phyloP scores from a whole-genome alignment of 2,329 filamentous ascomycete genomes.

The Aspergillus quadricinctus region DNA sequence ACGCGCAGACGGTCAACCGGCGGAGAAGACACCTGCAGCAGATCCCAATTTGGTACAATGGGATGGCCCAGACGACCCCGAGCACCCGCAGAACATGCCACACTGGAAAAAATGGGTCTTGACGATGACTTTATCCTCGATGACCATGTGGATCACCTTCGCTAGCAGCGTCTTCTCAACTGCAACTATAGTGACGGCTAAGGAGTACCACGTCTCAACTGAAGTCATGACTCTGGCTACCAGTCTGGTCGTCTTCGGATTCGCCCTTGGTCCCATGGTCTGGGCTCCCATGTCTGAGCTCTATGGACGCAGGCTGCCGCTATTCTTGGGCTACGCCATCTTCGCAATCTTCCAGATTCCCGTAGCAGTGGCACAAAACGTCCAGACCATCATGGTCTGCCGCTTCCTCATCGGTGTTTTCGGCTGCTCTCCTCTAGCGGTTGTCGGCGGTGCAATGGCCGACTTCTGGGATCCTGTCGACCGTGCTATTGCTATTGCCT shows the following conservation, averaged over 20 bases:
- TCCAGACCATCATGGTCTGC: slow-evolving; percentile 51
- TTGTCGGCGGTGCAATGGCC: slow-evolving; percentile 46
- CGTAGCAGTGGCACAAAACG: slow-evolving; percentile 50
- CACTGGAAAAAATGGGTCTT: slow-evolving; percentile 38
- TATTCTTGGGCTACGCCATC: slow-evolving; percentile 46
- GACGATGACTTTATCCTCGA: slow-evolving; percentile 25
- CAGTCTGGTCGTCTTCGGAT: slow-evolving; percentile 45
- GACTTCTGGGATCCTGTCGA: slow-evolving; percentile 48
- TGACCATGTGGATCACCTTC: slow-evolving; percentile 46
- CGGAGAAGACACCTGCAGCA: slow-evolving; percentile 8
- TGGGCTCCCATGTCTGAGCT: slow-evolving; percentile 46
- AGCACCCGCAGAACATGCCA: slow-evolving; percentile 29
- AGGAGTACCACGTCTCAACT: slow-evolving; percentile 41
- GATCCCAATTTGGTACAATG: slow-evolving; percentile 31
- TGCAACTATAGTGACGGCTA: slow-evolving; percentile 37
- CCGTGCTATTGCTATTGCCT: slow-evolving; percentile 43
- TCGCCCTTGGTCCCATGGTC: slow-evolving; percentile 51
- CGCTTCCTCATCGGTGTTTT: slow-evolving; percentile 54
- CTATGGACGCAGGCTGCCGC: slow-evolving; percentile 47
- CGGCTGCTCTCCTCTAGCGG: slow-evolving; percentile 48
- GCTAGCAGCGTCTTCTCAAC: slow-evolving; percentile 45
- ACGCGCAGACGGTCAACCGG: slow-evolving; percentile 3
- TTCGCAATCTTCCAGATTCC: slow-evolving; percentile 55
- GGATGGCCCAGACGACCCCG: slow-evolving; percentile 30
- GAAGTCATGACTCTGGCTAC: slow-evolving; percentile 41